Evolutionary conservation across 805 yeast species (phyloP).

Genomic region (Debaryomyces hansenii): DNA sequence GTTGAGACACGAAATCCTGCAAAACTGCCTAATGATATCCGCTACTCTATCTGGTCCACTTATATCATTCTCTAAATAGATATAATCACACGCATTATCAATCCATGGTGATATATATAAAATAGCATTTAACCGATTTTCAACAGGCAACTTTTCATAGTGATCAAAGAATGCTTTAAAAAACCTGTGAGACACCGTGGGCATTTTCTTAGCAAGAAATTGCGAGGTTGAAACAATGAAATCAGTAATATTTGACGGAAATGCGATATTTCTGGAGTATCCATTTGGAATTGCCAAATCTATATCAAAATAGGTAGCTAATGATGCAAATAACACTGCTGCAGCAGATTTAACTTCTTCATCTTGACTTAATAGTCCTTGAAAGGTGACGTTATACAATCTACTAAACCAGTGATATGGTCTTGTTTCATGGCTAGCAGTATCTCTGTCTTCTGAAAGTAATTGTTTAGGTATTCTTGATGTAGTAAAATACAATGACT

Average conservation of each 20-base stretch:
- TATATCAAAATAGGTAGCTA: conserved; percentile 59
- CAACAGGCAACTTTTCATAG: conserved; percentile 38
- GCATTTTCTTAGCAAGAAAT: conserved; percentile 55
- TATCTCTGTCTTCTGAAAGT: conserved; percentile 18
- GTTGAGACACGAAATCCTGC: conserved; percentile 55
- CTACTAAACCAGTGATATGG: conserved; percentile 50
- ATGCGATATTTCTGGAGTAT: conserved; percentile 58
- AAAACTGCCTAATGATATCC: conserved; percentile 60
- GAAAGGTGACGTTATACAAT: conserved; percentile 61
- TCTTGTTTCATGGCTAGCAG: conserved; percentile 10
- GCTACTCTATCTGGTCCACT: conserved; percentile 62
- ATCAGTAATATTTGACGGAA: conserved; percentile 66
- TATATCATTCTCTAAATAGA: conserved; percentile 53
- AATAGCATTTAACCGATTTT: conserved; percentile 42
- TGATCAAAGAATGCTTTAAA: conserved; percentile 49
- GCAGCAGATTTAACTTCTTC: conserved; percentile 63
- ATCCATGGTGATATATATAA: conserved; percentile 74
- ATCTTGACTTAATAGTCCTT: conserved; percentile 63
- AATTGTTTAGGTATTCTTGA: conserved; percentile 46
- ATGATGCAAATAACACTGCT: conserved; percentile 58
- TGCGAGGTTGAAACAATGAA: conserved; percentile 59
- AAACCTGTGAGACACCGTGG: conserved; percentile 61
- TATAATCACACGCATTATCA: conserved; percentile 58
- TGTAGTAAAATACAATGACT: conserved; percentile 67
- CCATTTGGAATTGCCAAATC: conserved; percentile 58